Evolutionary conservation across 805 yeast genomes (phyloP).

Genomic region (Saccharomycopsis selenospora): DNA sequence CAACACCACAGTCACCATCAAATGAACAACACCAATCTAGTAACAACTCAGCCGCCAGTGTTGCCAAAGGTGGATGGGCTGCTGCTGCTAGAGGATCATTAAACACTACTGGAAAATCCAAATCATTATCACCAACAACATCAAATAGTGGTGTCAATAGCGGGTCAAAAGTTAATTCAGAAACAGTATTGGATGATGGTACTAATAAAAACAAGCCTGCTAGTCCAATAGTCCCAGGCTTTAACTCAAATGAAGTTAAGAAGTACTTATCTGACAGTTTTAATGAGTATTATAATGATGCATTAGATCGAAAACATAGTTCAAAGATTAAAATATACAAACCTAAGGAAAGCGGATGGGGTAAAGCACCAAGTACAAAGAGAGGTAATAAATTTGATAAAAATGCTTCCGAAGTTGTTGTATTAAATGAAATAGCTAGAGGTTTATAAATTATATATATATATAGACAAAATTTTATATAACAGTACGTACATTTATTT

Average conservation of each 20-base stretch:
- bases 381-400: slow-evolving; percentile 2
- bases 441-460: no score
- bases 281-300: slow-evolving; percentile 3
- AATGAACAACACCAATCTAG: no score
- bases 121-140: neutral
- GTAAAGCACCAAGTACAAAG: slow-evolving; percentile 6
- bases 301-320: slow-evolving; percentile 8
- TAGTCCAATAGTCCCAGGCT: neutral
- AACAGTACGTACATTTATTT: neutral
- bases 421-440: slow-evolving; percentile 15
- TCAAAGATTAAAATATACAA: slow-evolving; percentile 10
- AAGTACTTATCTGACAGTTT: slow-evolving; percentile 8
- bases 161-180: neutral
- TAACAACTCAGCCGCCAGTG: neutral
- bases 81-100: neutral
- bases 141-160: no score
- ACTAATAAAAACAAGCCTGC: neutral
- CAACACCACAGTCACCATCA: no score
- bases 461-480: no score
- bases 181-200: neutral
- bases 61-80: neutral
- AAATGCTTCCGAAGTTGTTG: slow-evolving; percentile 2
- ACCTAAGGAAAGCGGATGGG: slow-evolving; percentile 18
- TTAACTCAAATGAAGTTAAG: slow-evolving; percentile 13
- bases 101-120: neutral